Conservation (phyloP, 2,329 filamentous ascomycete species). For the Pseudovirgaria hyperparasitica region DNA sequence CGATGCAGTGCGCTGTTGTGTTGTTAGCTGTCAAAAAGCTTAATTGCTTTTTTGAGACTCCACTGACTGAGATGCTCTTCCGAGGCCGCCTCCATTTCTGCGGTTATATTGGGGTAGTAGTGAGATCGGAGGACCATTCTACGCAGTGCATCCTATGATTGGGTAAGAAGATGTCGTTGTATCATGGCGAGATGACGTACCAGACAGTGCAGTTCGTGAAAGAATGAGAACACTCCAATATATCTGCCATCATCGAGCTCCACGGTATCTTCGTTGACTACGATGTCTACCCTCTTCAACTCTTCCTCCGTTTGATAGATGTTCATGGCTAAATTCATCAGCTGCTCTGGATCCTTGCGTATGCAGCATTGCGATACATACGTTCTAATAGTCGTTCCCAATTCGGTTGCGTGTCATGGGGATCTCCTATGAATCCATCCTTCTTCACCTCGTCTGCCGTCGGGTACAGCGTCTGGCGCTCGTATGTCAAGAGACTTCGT, state of each 20-base stretch:
- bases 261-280: conserved; percentile 3
- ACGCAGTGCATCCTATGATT: no score
- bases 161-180: no score
- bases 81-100: no score
- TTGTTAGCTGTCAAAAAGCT: no score
- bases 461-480: conserved; percentile 1
- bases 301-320: conserved; percentile 2
- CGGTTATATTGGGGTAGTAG: conserved; percentile 4
- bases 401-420: conserved; percentile 2
- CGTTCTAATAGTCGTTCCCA: conserved; percentile 4
- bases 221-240: conserved; percentile 2
- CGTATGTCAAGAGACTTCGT: conserved; percentile 1
- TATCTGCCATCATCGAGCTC: conserved; percentile 4
- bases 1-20: conserved; percentile 4
- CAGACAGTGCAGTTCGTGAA: conserved; percentile 4
- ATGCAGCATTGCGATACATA: background rate
- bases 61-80: background rate
- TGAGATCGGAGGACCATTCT: no score
- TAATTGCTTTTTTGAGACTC: background rate
- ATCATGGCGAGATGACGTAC: no score
- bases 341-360: background rate
- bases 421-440: conserved; percentile 2
- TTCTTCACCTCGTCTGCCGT: conserved; percentile 1
- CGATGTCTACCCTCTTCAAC: conserved; percentile 1
- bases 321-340: conserved; percentile 3